A percentile compares a stretch with the other conserved stretches of the same genome.
Evolutionary conservation across 371 early-diverging fungal genomes (phyloP).

Genomic region (Blastocladiella emersonii): DNA sequence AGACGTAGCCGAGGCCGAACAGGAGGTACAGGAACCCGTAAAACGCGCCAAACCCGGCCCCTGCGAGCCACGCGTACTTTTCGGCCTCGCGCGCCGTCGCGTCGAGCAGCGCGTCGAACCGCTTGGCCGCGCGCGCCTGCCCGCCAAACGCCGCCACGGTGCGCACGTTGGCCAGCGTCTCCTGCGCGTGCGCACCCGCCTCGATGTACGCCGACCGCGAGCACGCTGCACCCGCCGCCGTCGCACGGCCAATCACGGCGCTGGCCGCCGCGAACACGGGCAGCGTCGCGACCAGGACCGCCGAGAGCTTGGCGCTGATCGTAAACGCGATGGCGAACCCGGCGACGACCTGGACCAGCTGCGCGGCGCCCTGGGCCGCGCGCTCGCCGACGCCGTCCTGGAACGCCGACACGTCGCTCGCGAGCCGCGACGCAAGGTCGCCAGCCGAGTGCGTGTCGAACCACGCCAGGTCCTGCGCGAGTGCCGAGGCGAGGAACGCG

Average conservation of each 20-base stretch:
- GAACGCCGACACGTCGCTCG: conserved; percentile 72
- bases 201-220: conserved; percentile 39
- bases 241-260: conserved; percentile 39
- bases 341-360: conserved; percentile 54
- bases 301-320: conserved; percentile 31
- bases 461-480: conserved; percentile 85
- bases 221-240: conserved; percentile 23
- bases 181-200: conserved; percentile 8
- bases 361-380: conserved; percentile 51
- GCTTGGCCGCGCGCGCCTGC: not conserved
- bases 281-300: conserved; percentile 66
- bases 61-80: not conserved
- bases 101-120: not conserved
- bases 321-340: conserved; percentile 33
- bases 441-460: conserved; percentile 52
- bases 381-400: conserved; percentile 75
- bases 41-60: not conserved
- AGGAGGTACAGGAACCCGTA: not conserved
- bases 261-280: conserved; percentile 50
- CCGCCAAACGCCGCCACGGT: conserved; percentile 9
- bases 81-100: not conserved
- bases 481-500: conserved; percentile 52
- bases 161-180: conserved; percentile 5
- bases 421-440: conserved; percentile 25
- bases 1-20: conserved; percentile 12